phyloP scores from a whole-genome alignment of 2,329 filamentous ascomycete genomes.

The Incumbomyces delicatus region DNA sequence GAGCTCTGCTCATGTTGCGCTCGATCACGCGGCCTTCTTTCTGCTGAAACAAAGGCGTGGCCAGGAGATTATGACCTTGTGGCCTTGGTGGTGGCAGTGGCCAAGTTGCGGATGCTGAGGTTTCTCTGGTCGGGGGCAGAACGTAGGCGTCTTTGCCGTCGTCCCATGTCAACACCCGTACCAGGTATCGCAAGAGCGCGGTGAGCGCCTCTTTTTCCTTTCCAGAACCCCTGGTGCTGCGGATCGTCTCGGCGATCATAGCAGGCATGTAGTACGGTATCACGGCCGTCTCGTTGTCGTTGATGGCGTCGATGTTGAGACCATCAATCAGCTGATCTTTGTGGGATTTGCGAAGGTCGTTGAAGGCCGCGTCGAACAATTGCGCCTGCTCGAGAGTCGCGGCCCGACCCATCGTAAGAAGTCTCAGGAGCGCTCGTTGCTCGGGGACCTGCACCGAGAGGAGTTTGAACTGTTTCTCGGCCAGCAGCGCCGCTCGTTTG shows the following conservation, averaged over 20 bases:
- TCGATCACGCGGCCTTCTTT: conserved; percentile 22
- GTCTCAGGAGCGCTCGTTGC: conserved; percentile 27
- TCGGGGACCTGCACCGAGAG: conserved; percentile 21
- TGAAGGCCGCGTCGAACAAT: conserved; percentile 24
- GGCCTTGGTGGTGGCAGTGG: conserved; percentile 6
- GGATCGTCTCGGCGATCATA: conserved; percentile 25
- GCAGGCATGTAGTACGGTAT: conserved; percentile 32
- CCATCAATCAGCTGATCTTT: conserved; percentile 22
- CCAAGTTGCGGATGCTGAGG: conserved; percentile 1
- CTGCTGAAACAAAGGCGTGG: background rate
- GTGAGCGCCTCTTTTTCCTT: conserved; percentile 20
- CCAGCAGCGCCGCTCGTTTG: conserved; percentile 24
- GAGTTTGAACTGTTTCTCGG: conserved; percentile 21
- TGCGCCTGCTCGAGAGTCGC: conserved; percentile 23
- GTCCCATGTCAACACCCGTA: conserved; percentile 17
- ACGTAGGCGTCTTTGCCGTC: conserved; percentile 2
- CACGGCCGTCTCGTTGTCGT: conserved; percentile 26
- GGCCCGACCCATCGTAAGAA: conserved; percentile 30
- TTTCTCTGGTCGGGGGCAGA: conserved; percentile 2
- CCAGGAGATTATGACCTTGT: background rate
- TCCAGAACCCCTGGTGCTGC: conserved; percentile 16
- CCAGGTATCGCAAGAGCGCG: conserved; percentile 24
- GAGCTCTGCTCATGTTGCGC: conserved; percentile 23
- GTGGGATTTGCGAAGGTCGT: conserved; percentile 14
- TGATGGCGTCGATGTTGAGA: conserved; percentile 28